phyloP scores from a whole-genome alignment of 140 eudicot genomes.

The Erigeron philadelphicus region DNA sequence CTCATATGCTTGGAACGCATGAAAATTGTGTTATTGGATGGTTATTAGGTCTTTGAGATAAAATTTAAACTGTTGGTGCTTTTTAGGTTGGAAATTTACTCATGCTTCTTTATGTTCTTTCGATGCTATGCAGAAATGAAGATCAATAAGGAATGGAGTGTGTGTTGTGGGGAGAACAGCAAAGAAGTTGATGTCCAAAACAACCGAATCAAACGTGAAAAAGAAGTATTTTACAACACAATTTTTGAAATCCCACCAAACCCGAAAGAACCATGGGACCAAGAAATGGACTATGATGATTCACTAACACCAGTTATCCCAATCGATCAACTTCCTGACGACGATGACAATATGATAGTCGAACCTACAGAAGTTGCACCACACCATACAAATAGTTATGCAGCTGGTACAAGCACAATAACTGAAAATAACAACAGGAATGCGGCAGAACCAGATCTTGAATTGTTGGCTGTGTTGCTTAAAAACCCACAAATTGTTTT shows the following conservation, averaged over 20 bases:
- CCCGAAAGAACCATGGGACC: conserved; percentile 98
- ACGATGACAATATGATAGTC: conserved; percentile 39
- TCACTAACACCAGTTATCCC: conserved; percentile 76
- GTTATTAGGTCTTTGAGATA: neutral
- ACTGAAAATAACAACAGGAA: conserved; percentile 28
- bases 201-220: conserved; percentile 70
- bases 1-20: too few species aligned
- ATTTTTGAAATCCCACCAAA: conserved; percentile 55
- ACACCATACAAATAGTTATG: conserved; percentile 11
- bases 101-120: conserved; percentile 11
- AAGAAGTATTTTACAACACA: conserved; percentile 52
- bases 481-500: conserved; percentile 81
- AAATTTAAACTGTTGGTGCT: neutral
- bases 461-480: conserved; percentile 68
- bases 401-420: conserved; percentile 18
- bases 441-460: conserved; percentile 68
- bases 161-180: conserved; percentile 67
- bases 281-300: conserved; percentile 88
- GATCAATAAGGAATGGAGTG: conserved; percentile 48
- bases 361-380: conserved; percentile 7
- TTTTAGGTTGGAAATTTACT: conserved; percentile 11
- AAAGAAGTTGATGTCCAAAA: conserved; percentile 84
- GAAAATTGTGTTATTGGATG: neutral
- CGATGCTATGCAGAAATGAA: conserved; percentile 55
- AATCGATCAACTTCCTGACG: conserved; percentile 66